Evolutionary conservation across 2,329 filamentous ascomycete species (phyloP), one percentile per base, ranked within the genome.

Genomic region (Sporothrix pseudoabietina): DNA sequence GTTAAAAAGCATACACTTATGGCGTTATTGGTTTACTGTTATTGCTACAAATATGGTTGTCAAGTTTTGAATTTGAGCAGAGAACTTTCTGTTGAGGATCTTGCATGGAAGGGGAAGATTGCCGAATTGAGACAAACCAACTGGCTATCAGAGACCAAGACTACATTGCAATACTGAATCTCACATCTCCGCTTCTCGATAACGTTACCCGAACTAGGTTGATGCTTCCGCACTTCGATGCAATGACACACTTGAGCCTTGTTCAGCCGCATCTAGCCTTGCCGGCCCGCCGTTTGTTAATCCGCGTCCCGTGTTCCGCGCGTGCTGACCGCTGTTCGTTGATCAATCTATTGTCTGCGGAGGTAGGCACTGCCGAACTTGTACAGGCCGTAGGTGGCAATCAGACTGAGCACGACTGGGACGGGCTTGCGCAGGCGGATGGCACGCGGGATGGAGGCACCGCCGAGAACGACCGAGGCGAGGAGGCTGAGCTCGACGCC

Each of bases 401-500:
- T 80, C 66, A 94, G 79, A 79, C 93, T 95, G 79, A 99, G 84
- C 12, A 91, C 89, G 72, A 92, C 86, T 0, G 96, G 95, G 71
- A 99, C 88, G 0, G 93, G 92, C 87, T 98, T 99, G 78, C 87
- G 86, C 57, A 90, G 88, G 81, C 90, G 93, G 79, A 99, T 90
- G 4, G 94, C 96, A 71, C 96, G 88, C 14, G 96, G 96, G 74
- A 98, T 91, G 1, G 93, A 92, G 57, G 92, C 92, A 26, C 94
- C 94, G 57, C 87, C 95, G 49, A 99, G 87, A 35, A 98, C 84
- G n/a, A 94, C 79, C 0, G 93, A 97, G 4, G 96, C 96, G 59
- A 98, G 85, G 10, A 99, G 87, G n/a, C 92, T 93, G 59, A 97
- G 85, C 83, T 98, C 96, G 77, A 97, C 84, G 75, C 95, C 96